phyloP scores from a whole-genome alignment of 2,329 filamentous ascomycete species.

The Aspergillus quadricinctus region DNA sequence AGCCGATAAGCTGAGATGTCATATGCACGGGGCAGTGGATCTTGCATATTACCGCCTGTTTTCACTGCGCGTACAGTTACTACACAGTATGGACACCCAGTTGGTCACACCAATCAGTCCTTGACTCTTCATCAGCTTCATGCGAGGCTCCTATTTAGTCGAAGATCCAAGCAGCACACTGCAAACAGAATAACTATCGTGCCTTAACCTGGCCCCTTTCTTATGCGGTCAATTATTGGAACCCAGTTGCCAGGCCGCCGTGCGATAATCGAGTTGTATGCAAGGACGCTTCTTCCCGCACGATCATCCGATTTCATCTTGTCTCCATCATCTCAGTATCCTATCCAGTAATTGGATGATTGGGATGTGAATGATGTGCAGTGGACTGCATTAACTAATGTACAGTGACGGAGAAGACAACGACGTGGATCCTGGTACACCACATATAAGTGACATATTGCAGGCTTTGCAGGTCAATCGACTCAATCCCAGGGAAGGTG shows the following conservation, averaged over 20 bases:
- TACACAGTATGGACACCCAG: not conserved
- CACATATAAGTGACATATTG: not conserved
- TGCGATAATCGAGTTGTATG: not conserved
- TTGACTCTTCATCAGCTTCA: not conserved
- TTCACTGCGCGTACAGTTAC: not conserved
- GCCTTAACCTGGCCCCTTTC: not conserved
- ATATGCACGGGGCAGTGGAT: constrained; percentile 27
- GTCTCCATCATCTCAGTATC: not conserved
- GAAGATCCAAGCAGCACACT: not conserved
- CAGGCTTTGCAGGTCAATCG: constrained; percentile 4
- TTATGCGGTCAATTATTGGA: not conserved
- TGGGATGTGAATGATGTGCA: not conserved
- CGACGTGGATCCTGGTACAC: constrained; percentile 10
- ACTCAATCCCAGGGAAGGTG: constrained; percentile 9
- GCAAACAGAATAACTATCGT: not conserved
- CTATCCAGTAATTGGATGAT: not conserved
- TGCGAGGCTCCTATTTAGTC: not conserved
- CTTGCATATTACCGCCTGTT: constrained; percentile 11
- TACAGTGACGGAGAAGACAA: constrained; percentile 5
- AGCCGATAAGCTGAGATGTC: constrained; percentile 25
- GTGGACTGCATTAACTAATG: not conserved
- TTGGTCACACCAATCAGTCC: not conserved
- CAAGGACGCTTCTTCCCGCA: not conserved
- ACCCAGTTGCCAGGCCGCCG: not conserved
- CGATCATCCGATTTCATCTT: not conserved